Conservation (phyloP, 2,329 filamentous ascomycete species). For the Zasmidium angulare region DNA sequence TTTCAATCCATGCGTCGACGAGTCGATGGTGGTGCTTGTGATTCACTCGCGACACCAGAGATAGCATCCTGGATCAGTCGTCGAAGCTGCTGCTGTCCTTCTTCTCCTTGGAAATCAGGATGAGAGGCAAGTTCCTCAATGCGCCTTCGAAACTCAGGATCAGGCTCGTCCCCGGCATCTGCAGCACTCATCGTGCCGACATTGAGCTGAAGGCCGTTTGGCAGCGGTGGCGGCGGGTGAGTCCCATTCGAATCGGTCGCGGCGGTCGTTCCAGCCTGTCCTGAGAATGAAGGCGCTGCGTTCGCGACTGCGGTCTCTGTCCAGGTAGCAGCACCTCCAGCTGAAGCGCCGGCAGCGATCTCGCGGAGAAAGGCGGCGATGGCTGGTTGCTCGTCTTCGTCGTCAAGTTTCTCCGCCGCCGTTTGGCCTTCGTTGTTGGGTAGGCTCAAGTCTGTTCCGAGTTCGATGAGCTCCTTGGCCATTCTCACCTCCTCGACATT, state of each 20-base stretch:
- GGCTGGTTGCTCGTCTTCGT: conserved; percentile 74
- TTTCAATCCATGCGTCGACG: conserved; percentile 22
- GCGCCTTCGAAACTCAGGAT: conserved; percentile 77
- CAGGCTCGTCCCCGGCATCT: conserved; percentile 61
- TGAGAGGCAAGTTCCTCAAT: conserved; percentile 87
- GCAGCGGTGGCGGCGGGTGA: conserved; percentile 61
- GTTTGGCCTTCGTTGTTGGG: conserved; percentile 74
- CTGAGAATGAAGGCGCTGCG: conserved; percentile 14
- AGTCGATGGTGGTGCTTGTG: conserved; percentile 39
- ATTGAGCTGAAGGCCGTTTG: conserved; percentile 74
- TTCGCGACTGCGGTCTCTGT: conserved; percentile 19
- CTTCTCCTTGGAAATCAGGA: conserved; percentile 78
- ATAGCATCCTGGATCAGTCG: conserved; percentile 79
- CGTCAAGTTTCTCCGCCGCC: conserved; percentile 75
- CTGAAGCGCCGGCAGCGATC: conserved; percentile 24
- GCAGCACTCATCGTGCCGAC: conserved; percentile 68
- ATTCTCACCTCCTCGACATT: conserved; percentile 80
- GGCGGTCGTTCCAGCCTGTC: conserved; percentile 27
- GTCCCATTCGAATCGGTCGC: conserved; percentile 26
- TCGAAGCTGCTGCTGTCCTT: conserved; percentile 76
- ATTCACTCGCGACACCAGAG: conserved; percentile 59
- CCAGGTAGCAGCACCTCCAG: conserved; percentile 8
- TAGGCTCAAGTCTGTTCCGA: conserved; percentile 66
- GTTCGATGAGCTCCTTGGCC: conserved; percentile 75
- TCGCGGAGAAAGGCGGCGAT: conserved; percentile 70